Evolutionary conservation across 225 moss, liverwort and hornwort genomes (phyloP), one percentile per base, ranked within the genome.

Genomic region (Bryoerythrophyllum caledonicum): DNA sequence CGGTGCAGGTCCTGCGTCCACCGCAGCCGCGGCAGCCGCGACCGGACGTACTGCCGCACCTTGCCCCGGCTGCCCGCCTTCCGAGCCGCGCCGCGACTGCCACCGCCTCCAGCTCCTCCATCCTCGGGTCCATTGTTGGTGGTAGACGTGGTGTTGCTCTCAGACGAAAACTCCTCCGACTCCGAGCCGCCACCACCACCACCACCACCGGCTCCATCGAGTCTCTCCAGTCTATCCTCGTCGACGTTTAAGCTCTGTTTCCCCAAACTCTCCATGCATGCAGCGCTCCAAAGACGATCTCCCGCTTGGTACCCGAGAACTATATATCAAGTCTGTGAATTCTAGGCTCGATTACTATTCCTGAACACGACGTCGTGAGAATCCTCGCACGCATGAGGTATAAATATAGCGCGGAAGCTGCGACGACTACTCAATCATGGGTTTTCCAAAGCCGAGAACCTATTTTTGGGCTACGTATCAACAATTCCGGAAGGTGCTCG

Each of bases 1-100:
- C 74, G 90, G 35, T 91, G 91, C 30, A 91, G 70, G 77, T 87
- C 90, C 34, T 90, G 79, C 35, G 91, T 91, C 91, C 91, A 91
- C 25, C 91, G 85, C 10, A 91, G 43, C 26, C 91, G 71, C 44
- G 91, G 91, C 67, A 84, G 61, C 56, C 87, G 74, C 23, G 91
- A 90, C n/a, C 91, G 86, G 52, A 90, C 90, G 5, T 91, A 91
- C 43, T 90, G 91, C 61, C 91, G 82, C 37, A 91, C 90, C 70
- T 83, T 86, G 25, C 83, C 83, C 7, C 76, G 76, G 4, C 51
- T 77, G 61, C 77, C 60, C 10, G 19, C 25, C 72, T 26, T 55
- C 65, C 70, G 55, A 26, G 41, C 19, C 19, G 21, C 60, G 23
- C 28, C 60, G 30, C 28, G 73, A 16, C 11, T 54, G 21, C 27